Conservation (phyloP, 73 alveolate species). For the Blepharisma japonicum region DNA sequence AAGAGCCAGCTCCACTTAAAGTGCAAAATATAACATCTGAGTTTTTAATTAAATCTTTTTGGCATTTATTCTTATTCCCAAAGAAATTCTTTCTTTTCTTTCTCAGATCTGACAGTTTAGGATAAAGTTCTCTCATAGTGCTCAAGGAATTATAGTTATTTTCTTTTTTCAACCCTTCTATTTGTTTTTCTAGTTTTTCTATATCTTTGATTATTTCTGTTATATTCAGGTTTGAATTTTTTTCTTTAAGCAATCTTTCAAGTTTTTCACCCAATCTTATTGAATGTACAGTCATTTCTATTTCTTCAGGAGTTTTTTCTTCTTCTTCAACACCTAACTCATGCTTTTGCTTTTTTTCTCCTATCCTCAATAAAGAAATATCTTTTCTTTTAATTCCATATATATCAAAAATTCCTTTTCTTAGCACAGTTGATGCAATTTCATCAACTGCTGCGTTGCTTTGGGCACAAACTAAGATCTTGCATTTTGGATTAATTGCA, state of each 20-base stretch:
- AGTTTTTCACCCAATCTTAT: too few relatives aligned
- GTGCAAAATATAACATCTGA: conserved; percentile 71
- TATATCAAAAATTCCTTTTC: conserved; percentile 46
- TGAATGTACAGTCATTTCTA: too few relatives aligned
- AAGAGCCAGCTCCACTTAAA: conserved; percentile 59
- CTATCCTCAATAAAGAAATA: conserved; percentile 50
- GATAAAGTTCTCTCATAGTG: too few relatives aligned
- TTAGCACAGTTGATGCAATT: conserved; percentile 68
- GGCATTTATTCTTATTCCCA: conserved; percentile 37
- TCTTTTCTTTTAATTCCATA: conserved; percentile 41
- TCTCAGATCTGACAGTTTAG: too few relatives aligned
- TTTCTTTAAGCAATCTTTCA: too few relatives aligned
- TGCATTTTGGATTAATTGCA: neutral
- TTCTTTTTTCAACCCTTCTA: too few relatives aligned
- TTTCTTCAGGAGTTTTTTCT: conserved; percentile 42
- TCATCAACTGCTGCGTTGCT: conserved; percentile 94
- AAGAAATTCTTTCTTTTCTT: neutral
- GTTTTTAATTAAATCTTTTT: conserved; percentile 44
- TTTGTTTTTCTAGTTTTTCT: too few relatives aligned
- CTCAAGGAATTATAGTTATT: too few relatives aligned
- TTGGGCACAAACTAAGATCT: conserved; percentile 80
- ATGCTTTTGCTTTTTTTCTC: conserved; percentile 31
- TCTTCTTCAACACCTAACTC: conserved; percentile 45
- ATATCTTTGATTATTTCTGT: too few relatives aligned
- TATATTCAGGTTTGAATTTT: too few relatives aligned